These are phyloP conservation scores for Fusarium tanahbumbuense DNA, from an alignment of 2,329 filamentous ascomycete genomes.

Conservation along the genomic window DNA sequence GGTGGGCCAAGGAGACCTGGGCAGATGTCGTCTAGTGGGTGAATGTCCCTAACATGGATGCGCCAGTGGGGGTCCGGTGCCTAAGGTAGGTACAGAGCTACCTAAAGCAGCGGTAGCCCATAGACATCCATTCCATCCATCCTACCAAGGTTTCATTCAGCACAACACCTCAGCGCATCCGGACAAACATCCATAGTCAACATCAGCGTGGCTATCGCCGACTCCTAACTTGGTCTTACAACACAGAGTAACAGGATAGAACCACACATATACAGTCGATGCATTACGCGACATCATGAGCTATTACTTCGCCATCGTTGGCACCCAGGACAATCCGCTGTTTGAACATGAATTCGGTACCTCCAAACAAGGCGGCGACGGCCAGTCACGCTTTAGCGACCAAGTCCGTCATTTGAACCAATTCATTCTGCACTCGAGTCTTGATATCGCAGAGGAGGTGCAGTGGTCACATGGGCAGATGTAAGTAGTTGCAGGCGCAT, in stretches of 20 bases:
- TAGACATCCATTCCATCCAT: conserved; percentile 4
- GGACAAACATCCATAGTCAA: neutral
- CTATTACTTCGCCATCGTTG: conserved; percentile 98
- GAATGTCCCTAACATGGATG: neutral
- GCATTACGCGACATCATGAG: conserved; percentile 73
- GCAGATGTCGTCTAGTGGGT: conserved; percentile 13
- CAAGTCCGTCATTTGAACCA: conserved; percentile 95
- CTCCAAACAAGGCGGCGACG: conserved; percentile 94
- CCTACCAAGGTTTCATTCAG: neutral
- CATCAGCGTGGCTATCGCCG: conserved; percentile 6
- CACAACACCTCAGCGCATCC: neutral
- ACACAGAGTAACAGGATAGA: neutral
- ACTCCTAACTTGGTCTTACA: neutral
- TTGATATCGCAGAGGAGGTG: conserved; percentile 95
- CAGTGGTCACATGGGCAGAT: conserved; percentile 91
- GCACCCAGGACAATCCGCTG: conserved; percentile 92
- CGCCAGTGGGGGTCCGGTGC: neutral
- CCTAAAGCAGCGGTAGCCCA: neutral
- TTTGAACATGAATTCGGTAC: conserved; percentile 98
- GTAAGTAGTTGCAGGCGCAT: conserved; percentile 59
- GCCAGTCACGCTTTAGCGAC: conserved; percentile 86
- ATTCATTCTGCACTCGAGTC: conserved; percentile 92
- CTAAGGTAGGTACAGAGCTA: neutral
- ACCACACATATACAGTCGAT: conserved; percentile 35
- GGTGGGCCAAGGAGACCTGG: neutral